These are phyloP conservation scores for Pseudozyma sp. DNA, from an alignment of 1,284 basidiomycete species.

Conservation along the genomic window DNA sequence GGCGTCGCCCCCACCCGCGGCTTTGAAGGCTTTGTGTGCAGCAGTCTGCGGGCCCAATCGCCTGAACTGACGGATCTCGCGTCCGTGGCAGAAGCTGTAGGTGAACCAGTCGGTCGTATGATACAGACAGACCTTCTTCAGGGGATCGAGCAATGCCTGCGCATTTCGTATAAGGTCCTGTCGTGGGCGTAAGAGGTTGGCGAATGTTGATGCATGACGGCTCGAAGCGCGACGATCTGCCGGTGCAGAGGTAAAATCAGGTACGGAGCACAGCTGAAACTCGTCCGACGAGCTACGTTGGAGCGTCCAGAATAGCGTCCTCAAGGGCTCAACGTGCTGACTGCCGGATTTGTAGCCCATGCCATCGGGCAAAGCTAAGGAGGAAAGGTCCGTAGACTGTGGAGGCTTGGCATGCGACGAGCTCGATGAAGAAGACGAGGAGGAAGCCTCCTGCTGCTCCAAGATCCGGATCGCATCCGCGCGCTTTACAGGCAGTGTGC, in stretches of 20 bases:
- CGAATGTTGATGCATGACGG: background rate
- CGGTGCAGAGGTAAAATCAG: conserved; percentile 30
- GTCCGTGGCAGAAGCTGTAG: conserved; percentile 62
- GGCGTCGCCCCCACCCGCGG: conserved; percentile 29
- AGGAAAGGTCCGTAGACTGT: conserved; percentile 3
- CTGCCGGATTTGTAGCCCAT: background rate
- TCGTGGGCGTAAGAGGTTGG: conserved; percentile 9
- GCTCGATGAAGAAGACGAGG: conserved; percentile 2
- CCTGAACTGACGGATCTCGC: conserved; percentile 54
- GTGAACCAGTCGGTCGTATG: conserved; percentile 64
- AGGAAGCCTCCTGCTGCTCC: conserved; percentile 32
- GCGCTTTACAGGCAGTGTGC: conserved; percentile 32
- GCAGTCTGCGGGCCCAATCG: conserved; percentile 35
- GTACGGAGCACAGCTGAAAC: conserved; percentile 47
- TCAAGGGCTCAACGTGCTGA: background rate
- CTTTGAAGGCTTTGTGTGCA: conserved; percentile 23
- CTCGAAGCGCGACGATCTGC: conserved; percentile 3
- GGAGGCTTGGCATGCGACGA: conserved; percentile 2
- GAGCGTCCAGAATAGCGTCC: conserved; percentile 19
- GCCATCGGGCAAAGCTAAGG: conserved; percentile 15
- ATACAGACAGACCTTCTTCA: conserved; percentile 58
- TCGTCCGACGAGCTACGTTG: conserved; percentile 24
- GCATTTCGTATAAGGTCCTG: conserved; percentile 30
- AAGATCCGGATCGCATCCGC: conserved; percentile 30
- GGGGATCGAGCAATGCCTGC: conserved; percentile 49